phyloP scores from a whole-genome alignment of 768 basidiomycete genomes.

The Russula compacta region DNA sequence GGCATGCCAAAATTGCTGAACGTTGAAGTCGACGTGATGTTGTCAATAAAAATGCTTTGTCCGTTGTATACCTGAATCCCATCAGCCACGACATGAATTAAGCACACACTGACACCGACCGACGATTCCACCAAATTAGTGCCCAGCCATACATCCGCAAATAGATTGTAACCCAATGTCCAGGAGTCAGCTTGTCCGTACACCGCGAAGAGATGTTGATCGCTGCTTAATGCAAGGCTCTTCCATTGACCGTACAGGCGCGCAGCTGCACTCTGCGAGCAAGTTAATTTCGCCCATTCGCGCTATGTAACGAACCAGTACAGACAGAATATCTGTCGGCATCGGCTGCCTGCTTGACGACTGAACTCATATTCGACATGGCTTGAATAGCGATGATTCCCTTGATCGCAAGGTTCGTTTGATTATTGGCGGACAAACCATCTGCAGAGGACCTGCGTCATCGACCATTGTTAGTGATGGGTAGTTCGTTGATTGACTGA shows the following conservation, averaged over 20 bases:
- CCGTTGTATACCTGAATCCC: constrained; percentile 6
- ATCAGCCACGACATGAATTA: not conserved
- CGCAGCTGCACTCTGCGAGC: not conserved
- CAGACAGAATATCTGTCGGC: constrained; percentile 24
- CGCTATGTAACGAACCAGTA: not conserved
- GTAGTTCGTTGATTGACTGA: constrained; percentile 41
- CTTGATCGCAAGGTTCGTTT: constrained; percentile 59
- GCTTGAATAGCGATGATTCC: constrained; percentile 58
- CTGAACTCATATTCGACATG: constrained; percentile 45
- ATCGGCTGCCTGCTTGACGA: constrained; percentile 18
- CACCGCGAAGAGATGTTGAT: constrained; percentile 2
- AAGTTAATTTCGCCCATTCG: not conserved
- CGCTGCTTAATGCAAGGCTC: not conserved
- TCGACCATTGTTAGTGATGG: not conserved
- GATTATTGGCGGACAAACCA: constrained; percentile 31
- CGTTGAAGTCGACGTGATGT: no score
- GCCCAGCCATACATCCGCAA: constrained; percentile 47
- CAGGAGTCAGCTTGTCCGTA: constrained; percentile 30
- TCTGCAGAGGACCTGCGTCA: constrained; percentile 12
- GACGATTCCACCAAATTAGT: constrained; percentile 37
- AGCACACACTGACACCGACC: not conserved
- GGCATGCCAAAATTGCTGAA: constrained; percentile 7
- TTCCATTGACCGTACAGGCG: constrained; percentile 7
- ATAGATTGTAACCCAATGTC: constrained; percentile 56
- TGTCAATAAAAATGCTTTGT: no score